A percentile compares a stretch with the other conserved stretches of the same genome.
phyloP scores from a whole-genome alignment of 768 basidiomycete genomes.

The Tremella fuciformis region DNA sequence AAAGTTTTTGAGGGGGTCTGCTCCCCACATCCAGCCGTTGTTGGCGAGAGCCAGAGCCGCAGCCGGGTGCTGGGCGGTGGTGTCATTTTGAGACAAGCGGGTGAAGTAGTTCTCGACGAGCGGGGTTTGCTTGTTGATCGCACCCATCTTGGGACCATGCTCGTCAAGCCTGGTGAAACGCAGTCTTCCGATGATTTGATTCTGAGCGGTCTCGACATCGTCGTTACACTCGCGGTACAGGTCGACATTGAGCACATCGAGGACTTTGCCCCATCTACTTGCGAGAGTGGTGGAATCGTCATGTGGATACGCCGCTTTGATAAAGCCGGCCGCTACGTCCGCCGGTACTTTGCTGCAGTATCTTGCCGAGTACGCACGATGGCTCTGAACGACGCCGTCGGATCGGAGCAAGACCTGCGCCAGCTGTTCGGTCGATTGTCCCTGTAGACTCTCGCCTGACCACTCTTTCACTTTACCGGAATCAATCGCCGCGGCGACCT shows the following conservation, averaged over 20 bases:
- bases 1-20: conserved; percentile 91
- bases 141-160: conserved; percentile 77
- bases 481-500: conserved; percentile 60
- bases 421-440: conserved; percentile 64
- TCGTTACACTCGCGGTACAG: conserved; percentile 83
- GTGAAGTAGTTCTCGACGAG: conserved; percentile 93
- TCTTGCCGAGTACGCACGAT: conserved; percentile 60
- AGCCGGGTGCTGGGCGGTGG: conserved; percentile 56
- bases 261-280: conserved; percentile 70
- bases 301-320: conserved; percentile 62
- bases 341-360: conserved; percentile 67
- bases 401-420: conserved; percentile 61
- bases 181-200: conserved; percentile 70
- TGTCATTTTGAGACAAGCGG: conserved; percentile 59
- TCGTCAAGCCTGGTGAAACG: conserved; percentile 77
- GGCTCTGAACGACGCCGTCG: conserved; percentile 61
- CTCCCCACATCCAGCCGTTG: conserved; percentile 99
- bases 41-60: conserved; percentile 78
- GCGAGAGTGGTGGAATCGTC: conserved; percentile 60
- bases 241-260: conserved; percentile 83
- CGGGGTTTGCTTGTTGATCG: conserved; percentile 72
- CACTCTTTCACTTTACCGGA: conserved; percentile 58
- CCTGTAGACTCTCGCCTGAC: conserved; percentile 61
- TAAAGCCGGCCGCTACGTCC: conserved; percentile 67
- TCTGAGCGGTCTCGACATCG: conserved; percentile 71